Evolutionary conservation across 2,329 filamentous ascomycete species (phyloP), one percentile per base, ranked within the genome.

Genomic region (Curvularia lunata): DNA sequence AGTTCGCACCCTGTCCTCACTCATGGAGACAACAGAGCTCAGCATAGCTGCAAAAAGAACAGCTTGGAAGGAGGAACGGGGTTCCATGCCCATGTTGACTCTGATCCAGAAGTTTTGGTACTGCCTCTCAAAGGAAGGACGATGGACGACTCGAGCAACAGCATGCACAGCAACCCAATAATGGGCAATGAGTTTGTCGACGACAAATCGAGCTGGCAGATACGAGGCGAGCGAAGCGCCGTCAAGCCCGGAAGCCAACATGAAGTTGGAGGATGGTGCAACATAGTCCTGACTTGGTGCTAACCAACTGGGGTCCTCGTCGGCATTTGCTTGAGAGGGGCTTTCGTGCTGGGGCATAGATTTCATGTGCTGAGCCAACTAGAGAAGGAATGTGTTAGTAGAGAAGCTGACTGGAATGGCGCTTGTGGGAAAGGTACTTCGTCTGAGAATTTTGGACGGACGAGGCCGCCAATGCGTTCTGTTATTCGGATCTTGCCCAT

Each of bases 401-500:
- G 23, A 12, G 5, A 27, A 54, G 21, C 32, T 30, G 12, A 27
- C 21, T 42, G 25, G 7, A 8, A 19, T 27, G 37, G 37, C 18
- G 27, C 10, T 19, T 7, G 30, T 16, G 25, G 37, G 48, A 18
- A 19, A 70, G 79, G 62, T 79, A 90, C 86, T 80, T 92, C 89
- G 73, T 91, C 87, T 4, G 85, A 83, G 56, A 92, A 83, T 65
- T 87, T 86, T 2, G 90, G 89, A 45, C 89, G 81, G 42, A 90
- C 87, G 64, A 90, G 84, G 0, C 89, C 89, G 16, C 90, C 90
- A 62, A 92, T 86, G 37, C 89, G 83, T 69, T 92, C 90, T 2
- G 88, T 91, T 58, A 92, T 86, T 57, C 82, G 85, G 83, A 92
- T 85, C 72, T 85, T 89, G 1, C 90, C 90, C 59, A 92, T 82